phyloP scores from a whole-genome alignment of 345 rosid species.

The Lagerstroemia speciosa region DNA sequence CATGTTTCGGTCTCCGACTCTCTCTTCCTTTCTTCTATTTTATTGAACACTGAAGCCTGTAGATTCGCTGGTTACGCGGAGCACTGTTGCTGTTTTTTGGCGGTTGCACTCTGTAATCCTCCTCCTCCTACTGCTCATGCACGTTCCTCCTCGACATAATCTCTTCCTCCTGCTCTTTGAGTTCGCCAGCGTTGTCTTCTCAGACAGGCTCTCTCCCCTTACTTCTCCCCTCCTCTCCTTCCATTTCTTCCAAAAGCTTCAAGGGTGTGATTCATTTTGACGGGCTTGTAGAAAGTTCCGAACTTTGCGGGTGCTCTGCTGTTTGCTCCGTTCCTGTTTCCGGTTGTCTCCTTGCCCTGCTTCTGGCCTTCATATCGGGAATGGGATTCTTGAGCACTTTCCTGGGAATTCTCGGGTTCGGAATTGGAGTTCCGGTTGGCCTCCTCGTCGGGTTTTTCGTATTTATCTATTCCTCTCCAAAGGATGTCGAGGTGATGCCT shows the following conservation, averaged over 20 bases:
- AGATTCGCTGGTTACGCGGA: no score
- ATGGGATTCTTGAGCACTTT: slow-evolving; percentile 13
- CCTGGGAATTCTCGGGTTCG: slow-evolving; percentile 12
- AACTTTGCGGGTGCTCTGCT: not conserved
- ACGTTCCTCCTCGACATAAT: no score
- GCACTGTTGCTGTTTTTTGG: no score
- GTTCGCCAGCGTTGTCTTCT: no score
- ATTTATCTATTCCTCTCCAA: slow-evolving; percentile 11
- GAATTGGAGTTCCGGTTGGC: slow-evolving; percentile 9
- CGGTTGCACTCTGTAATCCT: no score
- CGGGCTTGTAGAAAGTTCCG: not conserved
- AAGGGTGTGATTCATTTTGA: not conserved
- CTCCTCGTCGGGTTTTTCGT: slow-evolving; percentile 11
- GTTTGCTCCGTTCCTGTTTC: not conserved
- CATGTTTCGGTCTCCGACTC: no score
- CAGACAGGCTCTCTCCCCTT: not conserved
- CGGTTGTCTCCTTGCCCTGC: not conserved
- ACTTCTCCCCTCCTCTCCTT: no score
- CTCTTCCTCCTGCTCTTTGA: not conserved
- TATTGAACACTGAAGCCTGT: no score
- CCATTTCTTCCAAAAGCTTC: not conserved
- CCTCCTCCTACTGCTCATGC: no score
- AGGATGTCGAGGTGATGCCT: slow-evolving; percentile 10
- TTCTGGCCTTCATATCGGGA: not conserved
- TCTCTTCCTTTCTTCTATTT: no score